Evolutionary conservation across 2,329 filamentous ascomycete species (phyloP).

Genomic region (Ceratocystis harringtonii): DNA sequence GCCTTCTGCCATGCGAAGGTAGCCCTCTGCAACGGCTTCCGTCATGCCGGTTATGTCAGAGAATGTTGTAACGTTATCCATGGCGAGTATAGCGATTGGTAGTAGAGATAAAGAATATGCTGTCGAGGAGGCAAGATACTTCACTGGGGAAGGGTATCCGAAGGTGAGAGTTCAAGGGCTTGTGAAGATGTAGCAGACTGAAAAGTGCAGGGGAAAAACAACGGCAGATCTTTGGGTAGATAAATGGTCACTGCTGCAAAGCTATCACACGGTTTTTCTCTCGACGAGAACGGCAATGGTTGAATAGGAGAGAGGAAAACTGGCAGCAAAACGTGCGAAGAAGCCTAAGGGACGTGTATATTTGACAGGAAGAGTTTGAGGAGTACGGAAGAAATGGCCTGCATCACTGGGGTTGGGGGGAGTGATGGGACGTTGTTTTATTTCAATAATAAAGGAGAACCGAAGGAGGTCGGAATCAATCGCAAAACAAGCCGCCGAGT

Average conservation of each 20-base stretch:
- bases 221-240: background rate
- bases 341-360: background rate
- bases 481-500: background rate
- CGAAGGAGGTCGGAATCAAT: background rate
- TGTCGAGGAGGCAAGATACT: background rate
- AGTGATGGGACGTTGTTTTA: background rate
- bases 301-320: background rate
- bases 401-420: background rate
- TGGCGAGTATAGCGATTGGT: constrained; percentile 25
- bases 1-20: constrained; percentile 70
- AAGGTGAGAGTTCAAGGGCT: background rate
- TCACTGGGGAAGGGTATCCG: background rate
- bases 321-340: background rate
- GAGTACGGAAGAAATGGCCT: background rate
- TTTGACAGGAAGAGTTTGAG: constrained; percentile 1
- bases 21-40: constrained; percentile 60
- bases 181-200: background rate
- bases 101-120: background rate
- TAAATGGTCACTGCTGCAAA: background rate
- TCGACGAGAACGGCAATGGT: background rate
- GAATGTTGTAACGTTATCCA: constrained; percentile 63
- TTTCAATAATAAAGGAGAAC: background rate
- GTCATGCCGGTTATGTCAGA: constrained; percentile 64
- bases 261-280: background rate
- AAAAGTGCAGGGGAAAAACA: background rate